Evolutionary conservation across 2,329 filamentous ascomycete genomes (phyloP), one percentile per base, ranked within the genome.

Genomic region (Verticillium tricorpus): DNA sequence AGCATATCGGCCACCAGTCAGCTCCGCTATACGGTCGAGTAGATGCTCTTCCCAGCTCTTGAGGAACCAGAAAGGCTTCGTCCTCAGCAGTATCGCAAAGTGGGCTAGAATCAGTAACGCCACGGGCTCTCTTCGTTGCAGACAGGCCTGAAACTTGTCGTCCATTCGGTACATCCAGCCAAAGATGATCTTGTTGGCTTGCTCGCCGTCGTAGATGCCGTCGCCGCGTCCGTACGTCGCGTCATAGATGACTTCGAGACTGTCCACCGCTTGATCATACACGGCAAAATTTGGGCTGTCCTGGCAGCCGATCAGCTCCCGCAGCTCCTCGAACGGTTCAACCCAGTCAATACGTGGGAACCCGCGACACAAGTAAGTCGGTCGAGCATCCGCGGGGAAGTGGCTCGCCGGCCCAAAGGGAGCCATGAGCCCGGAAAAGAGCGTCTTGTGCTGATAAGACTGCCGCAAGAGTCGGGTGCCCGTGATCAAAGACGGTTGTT

Each of bases 151-250:
- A 63, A 68, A 72, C 6, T 66, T 61, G 55, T 72, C 66, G 34
- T 70, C 66, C 60, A 72, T 62, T 6, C 67, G 66, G 59, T 72
- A 72, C 37, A 72, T 61, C 70, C 70, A 72, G 5, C 66, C 67
- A 50, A 72, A 67, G 4, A 71, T 67, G 56, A 68, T 61, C 34
- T 63, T 63, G 45, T 70, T 64, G 8, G 62, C 32, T 19, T 22
- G 32, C n/a, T 57, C 62, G 19, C 68, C 69, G 34, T 63, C 61
- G 31, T 67, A 68, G 0, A 45, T 22, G 11, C 66, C 68, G 19
- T 68, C 64, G 9, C 61, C 56, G 2, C 61, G 57, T 34, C 64
- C 62, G 45, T 64, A 63, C 4, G 40, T 58, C 3, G 59, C 56
- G 34, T 59, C 52, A 37, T 61, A 63, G 14, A 59, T 59, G 11